A percentile compares a stretch with the other conserved stretches of the same genome.
Evolutionary conservation across 2,329 filamentous ascomycete genomes (phyloP).

Genomic region (Fusarium proliferatum): DNA sequence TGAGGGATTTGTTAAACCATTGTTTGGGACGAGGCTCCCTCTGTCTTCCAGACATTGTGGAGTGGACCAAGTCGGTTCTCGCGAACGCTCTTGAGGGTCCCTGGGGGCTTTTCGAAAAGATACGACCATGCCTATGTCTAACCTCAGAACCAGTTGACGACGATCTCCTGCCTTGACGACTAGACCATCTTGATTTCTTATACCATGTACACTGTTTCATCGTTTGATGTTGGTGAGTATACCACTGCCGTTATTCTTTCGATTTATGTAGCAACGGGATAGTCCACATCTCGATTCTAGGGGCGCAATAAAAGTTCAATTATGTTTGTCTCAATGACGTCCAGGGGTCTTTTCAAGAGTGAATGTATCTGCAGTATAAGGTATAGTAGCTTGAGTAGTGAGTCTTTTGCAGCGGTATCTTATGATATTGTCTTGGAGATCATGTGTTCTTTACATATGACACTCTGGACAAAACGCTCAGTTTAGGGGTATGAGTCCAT

Average conservation of each 20-base stretch:
- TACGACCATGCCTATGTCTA: constrained; percentile 32
- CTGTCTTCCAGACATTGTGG: constrained; percentile 25
- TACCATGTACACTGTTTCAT: constrained; percentile 38
- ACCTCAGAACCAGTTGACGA: constrained; percentile 32
- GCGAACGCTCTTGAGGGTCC: constrained; percentile 53
- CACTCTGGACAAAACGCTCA: constrained; percentile 1
- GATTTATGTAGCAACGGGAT: constrained; percentile 35
- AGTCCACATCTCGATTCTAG: constrained; percentile 36
- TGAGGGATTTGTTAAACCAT: constrained; percentile 56
- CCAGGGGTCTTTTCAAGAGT: background rate
- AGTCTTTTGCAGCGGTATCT: constrained; percentile 14
- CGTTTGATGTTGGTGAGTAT: constrained; percentile 45
- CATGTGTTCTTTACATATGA: constrained; percentile 17
- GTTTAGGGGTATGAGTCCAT: constrained; percentile 15
- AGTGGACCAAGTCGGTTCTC: constrained; percentile 50
- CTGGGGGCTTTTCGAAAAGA: constrained; percentile 51
- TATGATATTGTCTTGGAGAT: constrained; percentile 1
- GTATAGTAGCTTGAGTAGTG: background rate
- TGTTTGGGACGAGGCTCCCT: constrained; percentile 46
- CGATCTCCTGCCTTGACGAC: constrained; percentile 29
- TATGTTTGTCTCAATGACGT: constrained; percentile 28
- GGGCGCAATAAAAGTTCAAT: constrained; percentile 47
- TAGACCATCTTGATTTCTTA: constrained; percentile 28
- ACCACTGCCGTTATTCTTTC: constrained; percentile 41
- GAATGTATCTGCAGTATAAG: background rate